Evolutionary conservation across 2,329 filamentous ascomycete species (phyloP).

Genomic region (Pyrenophora seminiperda): DNA sequence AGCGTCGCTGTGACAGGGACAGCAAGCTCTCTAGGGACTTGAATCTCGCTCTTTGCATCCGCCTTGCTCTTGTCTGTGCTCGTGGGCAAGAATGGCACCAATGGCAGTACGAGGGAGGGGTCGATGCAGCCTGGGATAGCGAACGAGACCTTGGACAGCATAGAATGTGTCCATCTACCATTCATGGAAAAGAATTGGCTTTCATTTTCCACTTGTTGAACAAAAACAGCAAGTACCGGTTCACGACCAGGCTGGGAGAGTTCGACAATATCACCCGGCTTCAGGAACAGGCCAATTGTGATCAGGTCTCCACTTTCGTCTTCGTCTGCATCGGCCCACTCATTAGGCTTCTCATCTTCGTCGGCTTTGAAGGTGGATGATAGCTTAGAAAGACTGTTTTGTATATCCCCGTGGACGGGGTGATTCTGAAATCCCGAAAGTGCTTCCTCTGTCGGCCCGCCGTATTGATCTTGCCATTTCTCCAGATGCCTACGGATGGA

Average conservation of each 20-base stretch:
- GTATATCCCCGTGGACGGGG: constrained; percentile 29
- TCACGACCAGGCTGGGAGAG: constrained; percentile 44
- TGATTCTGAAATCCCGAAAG: constrained; percentile 41
- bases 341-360: constrained; percentile 23
- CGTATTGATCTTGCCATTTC: constrained; percentile 53
- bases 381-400: constrained; percentile 33
- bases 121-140: constrained; percentile 57
- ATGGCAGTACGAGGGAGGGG: constrained; percentile 51
- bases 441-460: constrained; percentile 35
- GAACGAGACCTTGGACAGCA: constrained; percentile 52
- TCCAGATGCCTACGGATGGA: constrained; percentile 38
- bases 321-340: constrained; percentile 25
- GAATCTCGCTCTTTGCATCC: constrained; percentile 40
- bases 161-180: constrained; percentile 55
- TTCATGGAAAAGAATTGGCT: constrained; percentile 58
- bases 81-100: constrained; percentile 59
- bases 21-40: constrained; percentile 54
- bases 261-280: constrained; percentile 58
- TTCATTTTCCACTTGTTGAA: constrained; percentile 49
- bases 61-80: constrained; percentile 27
- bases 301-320: constrained; percentile 41
- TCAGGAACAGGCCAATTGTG: constrained; percentile 46
- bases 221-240: constrained; percentile 56
- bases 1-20: constrained; percentile 53
- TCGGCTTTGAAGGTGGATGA: constrained; percentile 33